Percentiles rank a stretch among this genome's conserved stretches.
Conservation (phyloP, 2,329 filamentous ascomycete species). For the Colletotrichum navitas region DNA sequence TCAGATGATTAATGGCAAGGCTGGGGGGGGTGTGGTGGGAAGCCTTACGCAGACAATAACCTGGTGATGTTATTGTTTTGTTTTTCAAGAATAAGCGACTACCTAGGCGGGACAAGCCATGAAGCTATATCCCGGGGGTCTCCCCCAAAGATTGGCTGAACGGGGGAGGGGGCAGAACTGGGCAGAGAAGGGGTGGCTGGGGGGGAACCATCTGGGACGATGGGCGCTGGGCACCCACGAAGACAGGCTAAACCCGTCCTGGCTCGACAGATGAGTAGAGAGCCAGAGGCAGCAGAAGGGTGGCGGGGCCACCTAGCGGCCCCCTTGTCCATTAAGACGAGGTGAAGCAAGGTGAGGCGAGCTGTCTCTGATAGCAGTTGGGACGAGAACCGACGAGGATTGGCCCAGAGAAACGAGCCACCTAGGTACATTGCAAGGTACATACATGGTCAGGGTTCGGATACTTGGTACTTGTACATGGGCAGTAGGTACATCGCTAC, state of each 20-base stretch:
- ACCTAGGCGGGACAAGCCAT: conserved; percentile 40
- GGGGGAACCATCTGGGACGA: conserved; percentile 15
- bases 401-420: conserved; percentile 10
- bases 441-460: too few relatives aligned
- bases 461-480: too few relatives aligned
- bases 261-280: not conserved
- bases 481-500: too few relatives aligned
- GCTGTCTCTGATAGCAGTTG: conserved; percentile 19
- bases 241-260: conserved; percentile 9
- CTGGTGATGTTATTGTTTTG: conserved; percentile 44
- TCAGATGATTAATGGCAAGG: conserved; percentile 16
- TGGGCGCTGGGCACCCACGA: conserved; percentile 5
- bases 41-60: conserved; percentile 14
- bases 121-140: conserved; percentile 39
- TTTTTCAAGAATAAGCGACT: conserved; percentile 35
- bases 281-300: too few relatives aligned
- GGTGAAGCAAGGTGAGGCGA: conserved; percentile 19
- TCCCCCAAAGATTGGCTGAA: conserved; percentile 29
- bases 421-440: not conserved
- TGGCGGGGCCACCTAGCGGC: conserved; percentile 4
- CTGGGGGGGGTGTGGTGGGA: conserved; percentile 2
- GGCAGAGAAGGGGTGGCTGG: conserved; percentile 30
- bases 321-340: conserved; percentile 13
- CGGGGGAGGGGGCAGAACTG: conserved; percentile 6
- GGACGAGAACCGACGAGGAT: conserved; percentile 30